Evolutionary conservation across 768 basidiomycete species (phyloP).

Genomic region (Boletus sensibilis): DNA sequence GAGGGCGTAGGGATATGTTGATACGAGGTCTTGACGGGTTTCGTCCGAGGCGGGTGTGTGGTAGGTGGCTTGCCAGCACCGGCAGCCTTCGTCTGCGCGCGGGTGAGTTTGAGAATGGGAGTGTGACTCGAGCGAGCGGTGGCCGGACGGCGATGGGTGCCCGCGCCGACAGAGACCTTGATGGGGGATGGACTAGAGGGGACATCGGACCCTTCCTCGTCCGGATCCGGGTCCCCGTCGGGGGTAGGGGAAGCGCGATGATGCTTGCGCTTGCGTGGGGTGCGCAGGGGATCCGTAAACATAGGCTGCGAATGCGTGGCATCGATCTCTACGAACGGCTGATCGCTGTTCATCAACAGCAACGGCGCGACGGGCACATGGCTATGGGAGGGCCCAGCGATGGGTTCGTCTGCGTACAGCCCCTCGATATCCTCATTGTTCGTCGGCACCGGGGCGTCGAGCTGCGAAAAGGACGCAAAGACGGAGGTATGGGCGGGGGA

Average conservation of each 20-base stretch:
- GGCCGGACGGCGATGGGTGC: slow-evolving; percentile 1
- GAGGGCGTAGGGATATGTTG: slow-evolving; percentile 29
- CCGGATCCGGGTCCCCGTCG: slow-evolving; percentile 1
- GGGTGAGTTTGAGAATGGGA: slow-evolving; percentile 6
- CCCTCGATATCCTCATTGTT: slow-evolving; percentile 34
- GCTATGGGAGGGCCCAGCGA: slow-evolving; percentile 27
- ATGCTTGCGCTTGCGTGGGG: slow-evolving; percentile 31
- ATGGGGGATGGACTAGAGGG: slow-evolving; percentile 34
- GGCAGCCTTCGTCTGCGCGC: slow-evolving; percentile 16
- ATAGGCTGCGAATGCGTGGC: slow-evolving; percentile 12
- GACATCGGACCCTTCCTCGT: slow-evolving; percentile 4
- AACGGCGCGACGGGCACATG: slow-evolving; percentile 22
- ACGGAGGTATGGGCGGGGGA: slow-evolving; percentile 13
- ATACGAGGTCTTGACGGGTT: slow-evolving; percentile 15
- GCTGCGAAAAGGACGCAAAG: slow-evolving; percentile 34
- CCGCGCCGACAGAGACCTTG: slow-evolving; percentile 21
- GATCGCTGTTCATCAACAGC: slow-evolving; percentile 23
- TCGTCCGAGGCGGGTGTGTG: slow-evolving; percentile 9
- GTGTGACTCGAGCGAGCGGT: not conserved
- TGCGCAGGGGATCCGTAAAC: slow-evolving; percentile 29
- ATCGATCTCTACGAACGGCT: slow-evolving; percentile 4
- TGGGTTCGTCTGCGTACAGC: slow-evolving; percentile 34
- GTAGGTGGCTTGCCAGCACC: not conserved
- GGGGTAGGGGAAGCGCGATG: slow-evolving; percentile 9
- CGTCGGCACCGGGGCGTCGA: slow-evolving; percentile 35